Evolutionary conservation across 2,329 filamentous ascomycete species (phyloP).

Genomic region (Fusarium staphyleae): DNA sequence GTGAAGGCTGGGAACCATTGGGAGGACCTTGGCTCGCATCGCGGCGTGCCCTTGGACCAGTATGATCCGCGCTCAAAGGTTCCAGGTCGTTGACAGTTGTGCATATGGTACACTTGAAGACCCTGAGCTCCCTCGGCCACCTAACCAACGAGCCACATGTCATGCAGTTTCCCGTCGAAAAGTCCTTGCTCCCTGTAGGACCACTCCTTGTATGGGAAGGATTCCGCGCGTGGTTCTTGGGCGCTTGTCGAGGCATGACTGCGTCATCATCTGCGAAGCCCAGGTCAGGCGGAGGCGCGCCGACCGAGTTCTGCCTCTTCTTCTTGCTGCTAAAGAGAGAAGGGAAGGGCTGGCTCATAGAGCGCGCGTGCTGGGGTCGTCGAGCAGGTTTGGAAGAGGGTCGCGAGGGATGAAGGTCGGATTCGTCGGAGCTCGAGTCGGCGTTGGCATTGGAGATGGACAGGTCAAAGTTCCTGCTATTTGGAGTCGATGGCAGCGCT

Average conservation of each 20-base stretch:
- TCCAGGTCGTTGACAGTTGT: constrained; percentile 82
- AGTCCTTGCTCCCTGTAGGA: constrained; percentile 58
- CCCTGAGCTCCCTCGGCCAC: constrained; percentile 76
- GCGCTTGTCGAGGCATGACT: constrained; percentile 37
- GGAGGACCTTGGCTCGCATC: constrained; percentile 31
- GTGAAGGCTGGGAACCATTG: constrained; percentile 9
- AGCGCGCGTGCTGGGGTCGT: constrained; percentile 54
- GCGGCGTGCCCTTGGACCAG: constrained; percentile 32
- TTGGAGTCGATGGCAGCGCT: constrained; percentile 8
- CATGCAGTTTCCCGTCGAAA: constrained; percentile 78
- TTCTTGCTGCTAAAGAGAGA: constrained; percentile 70
- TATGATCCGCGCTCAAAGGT: constrained; percentile 32
- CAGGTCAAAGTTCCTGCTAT: constrained; percentile 37
- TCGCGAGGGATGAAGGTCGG: constrained; percentile 46
- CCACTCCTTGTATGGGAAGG: constrained; percentile 44
- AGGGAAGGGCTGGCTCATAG: constrained; percentile 82
- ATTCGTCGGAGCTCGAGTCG: constrained; percentile 56
- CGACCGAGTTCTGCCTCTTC: constrained; percentile 57
- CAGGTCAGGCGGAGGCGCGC: constrained; percentile 45
- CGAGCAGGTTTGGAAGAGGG: constrained; percentile 31
- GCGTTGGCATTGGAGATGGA: constrained; percentile 42
- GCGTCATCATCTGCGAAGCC: constrained; percentile 43
- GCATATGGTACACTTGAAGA: constrained; percentile 85
- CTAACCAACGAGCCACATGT: constrained; percentile 82
- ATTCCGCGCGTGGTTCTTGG: constrained; percentile 39